Evolutionary conservation across 345 rosid genomes (phyloP), one percentile per base, ranked within the genome.

Genomic region (Brassica incana): DNA sequence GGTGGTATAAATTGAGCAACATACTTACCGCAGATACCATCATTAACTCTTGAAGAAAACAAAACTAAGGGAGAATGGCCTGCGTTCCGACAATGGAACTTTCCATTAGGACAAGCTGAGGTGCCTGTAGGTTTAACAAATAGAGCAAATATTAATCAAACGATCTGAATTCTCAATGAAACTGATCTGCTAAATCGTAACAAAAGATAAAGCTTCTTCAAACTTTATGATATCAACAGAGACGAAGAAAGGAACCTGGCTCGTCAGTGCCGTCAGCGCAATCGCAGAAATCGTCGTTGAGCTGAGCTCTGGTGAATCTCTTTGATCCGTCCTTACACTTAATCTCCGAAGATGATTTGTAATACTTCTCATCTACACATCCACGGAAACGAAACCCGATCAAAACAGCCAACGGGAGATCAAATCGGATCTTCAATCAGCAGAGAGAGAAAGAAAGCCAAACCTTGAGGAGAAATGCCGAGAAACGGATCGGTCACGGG

Each of bases 261-360:
- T 96, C 97, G 66, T 96, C 99, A 14, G 97, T 88, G 77, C 90
- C 97, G 63, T 93, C 98, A 4, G 86, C 77, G 79, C 99, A 96
- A 74, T 96, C 99, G 65, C 99, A 96, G 84, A 90, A 96, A 75
- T 93, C 95, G 59, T 96, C 99, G 61, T 96, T 96, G 60, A 93
- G 94, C 80, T 90, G 97, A 69, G 88, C 81, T 86, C 33, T 88
- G 8, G 86, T 78, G 85, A 96, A 96, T 48, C 86, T 87, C 79
- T 82, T 88, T 75, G 98, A 90, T 78, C 97, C 97, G 78, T 91
- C 97, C 79, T 81, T 90, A 81, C 99, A 93, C 54, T 90, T 83
- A n/a, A 92, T 88, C 25, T 85, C 83, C 5, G 95, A 89, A 68
- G 72, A 82, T 16, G 97, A 88, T 83, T 87, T 88, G 88, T 88